phyloP scores from a whole-genome alignment of 306 rosid species.

The Fagus crenata region DNA sequence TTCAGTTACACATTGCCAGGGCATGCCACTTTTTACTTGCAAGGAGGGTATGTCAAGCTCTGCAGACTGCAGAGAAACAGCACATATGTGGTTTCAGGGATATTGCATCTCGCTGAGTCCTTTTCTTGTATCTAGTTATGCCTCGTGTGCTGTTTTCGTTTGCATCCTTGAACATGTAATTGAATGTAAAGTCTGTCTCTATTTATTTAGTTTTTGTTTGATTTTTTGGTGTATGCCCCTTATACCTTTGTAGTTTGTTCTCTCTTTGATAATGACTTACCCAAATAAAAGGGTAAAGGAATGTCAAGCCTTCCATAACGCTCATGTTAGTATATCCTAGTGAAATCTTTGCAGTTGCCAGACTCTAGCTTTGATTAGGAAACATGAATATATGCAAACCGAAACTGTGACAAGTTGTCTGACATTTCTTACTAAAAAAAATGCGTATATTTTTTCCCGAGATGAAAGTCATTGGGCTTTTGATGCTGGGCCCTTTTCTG shows the following conservation, averaged over 20 bases:
- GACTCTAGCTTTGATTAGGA: neutral
- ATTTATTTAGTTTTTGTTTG: too few species aligned
- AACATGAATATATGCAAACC: neutral
- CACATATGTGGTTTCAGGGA: neutral
- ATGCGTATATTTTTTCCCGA: too few species aligned
- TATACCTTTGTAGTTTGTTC: neutral
- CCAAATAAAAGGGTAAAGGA: neutral
- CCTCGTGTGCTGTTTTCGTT: neutral
- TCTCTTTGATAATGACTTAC: neutral
- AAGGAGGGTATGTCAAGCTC: neutral
- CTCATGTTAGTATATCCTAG: neutral
- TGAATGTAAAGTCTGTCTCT: neutral
- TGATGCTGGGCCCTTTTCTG: too few species aligned
- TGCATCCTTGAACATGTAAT: neutral
- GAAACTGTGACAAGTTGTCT: neutral
- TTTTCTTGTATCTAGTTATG: neutral
- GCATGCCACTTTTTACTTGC: neutral
- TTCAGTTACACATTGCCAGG: neutral
- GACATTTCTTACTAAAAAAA: neutral
- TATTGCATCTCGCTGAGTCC: neutral
- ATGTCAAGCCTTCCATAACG: neutral
- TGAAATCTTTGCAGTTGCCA: neutral
- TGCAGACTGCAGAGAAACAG: neutral
- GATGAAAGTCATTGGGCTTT: neutral
- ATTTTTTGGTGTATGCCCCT: neutral